Conservation (phyloP, 768 basidiomycete species). For the Rhodosporidiobolus odoratus region DNA sequence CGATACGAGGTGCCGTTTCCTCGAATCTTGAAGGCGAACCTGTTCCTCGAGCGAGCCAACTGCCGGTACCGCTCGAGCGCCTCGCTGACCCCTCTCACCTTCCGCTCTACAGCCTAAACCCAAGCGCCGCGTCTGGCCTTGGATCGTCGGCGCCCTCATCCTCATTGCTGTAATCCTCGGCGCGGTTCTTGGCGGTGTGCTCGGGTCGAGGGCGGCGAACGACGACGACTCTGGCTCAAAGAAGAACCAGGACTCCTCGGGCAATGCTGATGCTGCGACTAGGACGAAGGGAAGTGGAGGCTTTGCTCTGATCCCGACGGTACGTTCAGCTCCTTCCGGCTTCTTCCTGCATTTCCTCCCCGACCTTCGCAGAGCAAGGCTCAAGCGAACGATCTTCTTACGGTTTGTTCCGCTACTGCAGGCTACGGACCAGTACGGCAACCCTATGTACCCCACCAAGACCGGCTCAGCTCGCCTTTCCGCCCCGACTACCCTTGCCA, state of each 20-base stretch:
- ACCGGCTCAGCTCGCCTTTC: slow-evolving; percentile 54
- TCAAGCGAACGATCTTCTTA: neutral
- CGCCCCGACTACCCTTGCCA: slow-evolving; percentile 51
- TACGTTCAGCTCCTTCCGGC: slow-evolving; percentile 52
- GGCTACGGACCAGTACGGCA: slow-evolving; percentile 37
- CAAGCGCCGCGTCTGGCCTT: slow-evolving; percentile 44
- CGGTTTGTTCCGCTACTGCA: neutral
- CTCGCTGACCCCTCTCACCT: neutral
- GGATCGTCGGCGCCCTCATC: slow-evolving; percentile 58
- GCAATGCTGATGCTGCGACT: slow-evolving; percentile 49
- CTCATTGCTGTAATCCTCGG: slow-evolving; percentile 48
- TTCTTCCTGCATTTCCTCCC: neutral
- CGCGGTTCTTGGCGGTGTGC: slow-evolving; percentile 62
- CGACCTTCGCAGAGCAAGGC: neutral
- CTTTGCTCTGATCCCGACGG: slow-evolving; percentile 79
- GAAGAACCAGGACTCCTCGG: slow-evolving; percentile 25
- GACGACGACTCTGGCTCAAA: slow-evolving; percentile 47
- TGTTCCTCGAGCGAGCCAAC: neutral
- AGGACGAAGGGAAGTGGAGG: slow-evolving; percentile 72
- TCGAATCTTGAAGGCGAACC: neutral
- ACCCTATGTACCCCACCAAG: slow-evolving; percentile 54
- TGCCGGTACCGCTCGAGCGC: neutral
- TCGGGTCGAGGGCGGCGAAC: slow-evolving; percentile 61
- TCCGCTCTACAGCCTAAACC: neutral
- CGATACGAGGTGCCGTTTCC: no score